A percentile compares a stretch with the other conserved stretches of the same genome.
Conservation (phyloP, 1,284 basidiomycete genomes). For the Xerocomus minutiporus region DNA sequence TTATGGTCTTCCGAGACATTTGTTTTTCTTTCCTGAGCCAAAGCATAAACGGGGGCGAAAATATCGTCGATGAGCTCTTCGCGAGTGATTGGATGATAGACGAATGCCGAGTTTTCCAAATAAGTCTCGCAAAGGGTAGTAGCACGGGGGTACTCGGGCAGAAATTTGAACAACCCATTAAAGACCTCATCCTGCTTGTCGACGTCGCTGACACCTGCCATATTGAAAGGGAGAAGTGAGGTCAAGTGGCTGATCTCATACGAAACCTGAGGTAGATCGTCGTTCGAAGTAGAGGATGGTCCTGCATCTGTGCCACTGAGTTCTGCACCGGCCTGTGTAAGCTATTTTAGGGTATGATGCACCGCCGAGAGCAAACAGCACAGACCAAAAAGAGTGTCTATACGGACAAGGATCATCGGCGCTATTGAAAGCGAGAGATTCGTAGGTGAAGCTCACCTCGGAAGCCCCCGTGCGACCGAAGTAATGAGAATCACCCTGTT, state of each 20-base stretch:
- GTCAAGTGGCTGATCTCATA: slow-evolving; percentile 43
- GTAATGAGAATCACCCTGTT: slow-evolving; percentile 61
- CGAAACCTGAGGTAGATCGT: slow-evolving; percentile 33
- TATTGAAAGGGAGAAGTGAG: slow-evolving; percentile 44
- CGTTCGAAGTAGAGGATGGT: slow-evolving; percentile 27
- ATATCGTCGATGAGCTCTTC: slow-evolving; percentile 66
- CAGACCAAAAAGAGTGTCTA: slow-evolving; percentile 33
- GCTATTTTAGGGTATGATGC: slow-evolving; percentile 5
- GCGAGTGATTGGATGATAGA: slow-evolving; percentile 55
- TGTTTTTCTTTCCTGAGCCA: slow-evolving; percentile 39
- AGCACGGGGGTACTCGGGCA: slow-evolving; percentile 54
- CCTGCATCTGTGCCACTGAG: slow-evolving; percentile 31
- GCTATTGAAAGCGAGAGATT: background rate
- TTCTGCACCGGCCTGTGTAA: slow-evolving; percentile 48
- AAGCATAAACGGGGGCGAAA: slow-evolving; percentile 55
- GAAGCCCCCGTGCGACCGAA: slow-evolving; percentile 66
- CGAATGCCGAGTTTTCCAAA: slow-evolving; percentile 58
- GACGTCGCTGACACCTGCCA: slow-evolving; percentile 32
- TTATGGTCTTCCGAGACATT: slow-evolving; percentile 24
- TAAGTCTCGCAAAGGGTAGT: slow-evolving; percentile 66
- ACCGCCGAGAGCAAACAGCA: slow-evolving; percentile 5
- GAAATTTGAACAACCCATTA: slow-evolving; percentile 41
- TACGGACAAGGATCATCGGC: slow-evolving; percentile 8
- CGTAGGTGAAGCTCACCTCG: slow-evolving; percentile 31
- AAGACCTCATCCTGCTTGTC: slow-evolving; percentile 34